Conservation (phyloP, 805 yeast species). For the Priceomyces haplophilus region DNA sequence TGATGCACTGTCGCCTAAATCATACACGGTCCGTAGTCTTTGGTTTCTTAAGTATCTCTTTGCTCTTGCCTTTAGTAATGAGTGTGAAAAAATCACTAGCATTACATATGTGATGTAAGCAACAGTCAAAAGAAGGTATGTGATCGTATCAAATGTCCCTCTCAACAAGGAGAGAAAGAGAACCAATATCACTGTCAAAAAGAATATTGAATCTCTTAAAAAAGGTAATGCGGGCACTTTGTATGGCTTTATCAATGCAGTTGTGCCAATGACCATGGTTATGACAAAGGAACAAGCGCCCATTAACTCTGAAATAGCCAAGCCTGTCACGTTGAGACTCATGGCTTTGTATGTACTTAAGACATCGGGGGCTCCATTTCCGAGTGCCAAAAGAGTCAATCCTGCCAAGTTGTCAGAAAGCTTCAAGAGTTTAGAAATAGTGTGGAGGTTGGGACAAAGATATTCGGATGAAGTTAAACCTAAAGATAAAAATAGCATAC, state of each 20-base stretch:
- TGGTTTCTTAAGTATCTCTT: conserved; percentile 15
- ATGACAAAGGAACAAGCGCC: conserved; percentile 87
- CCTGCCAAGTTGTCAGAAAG: conserved; percentile 81
- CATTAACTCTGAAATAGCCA: conserved; percentile 86
- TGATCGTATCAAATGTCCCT: conserved; percentile 52
- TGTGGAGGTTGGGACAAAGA: conserved; percentile 72
- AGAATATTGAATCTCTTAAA: conserved; percentile 58
- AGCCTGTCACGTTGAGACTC: conserved; percentile 61
- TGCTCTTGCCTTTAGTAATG: conserved; percentile 14
- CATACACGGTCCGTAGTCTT: conserved; percentile 22
- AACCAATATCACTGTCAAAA: conserved; percentile 48
- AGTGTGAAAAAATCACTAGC: conserved; percentile 35
- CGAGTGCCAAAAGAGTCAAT: conserved; percentile 81
- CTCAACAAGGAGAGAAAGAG: conserved; percentile 52
- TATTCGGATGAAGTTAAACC: conserved; percentile 82
- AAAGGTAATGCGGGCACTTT: conserved; percentile 52
- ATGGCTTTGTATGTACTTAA: conserved; percentile 82
- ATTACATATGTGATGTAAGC: conserved; percentile 60
- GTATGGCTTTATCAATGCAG: conserved; percentile 67
- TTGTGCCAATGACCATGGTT: conserved; percentile 75
- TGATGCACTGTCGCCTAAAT: conserved; percentile 1
- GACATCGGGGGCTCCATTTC: conserved; percentile 91
- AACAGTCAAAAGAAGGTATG: conserved; percentile 55
- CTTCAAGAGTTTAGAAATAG: conserved; percentile 57
- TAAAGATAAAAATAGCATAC: conserved; percentile 54